Evolutionary conservation across 805 yeast genomes (phyloP), one percentile per base, ranked within the genome.

Genomic region (Hanseniaspora pseudoguilliermondii): DNA sequence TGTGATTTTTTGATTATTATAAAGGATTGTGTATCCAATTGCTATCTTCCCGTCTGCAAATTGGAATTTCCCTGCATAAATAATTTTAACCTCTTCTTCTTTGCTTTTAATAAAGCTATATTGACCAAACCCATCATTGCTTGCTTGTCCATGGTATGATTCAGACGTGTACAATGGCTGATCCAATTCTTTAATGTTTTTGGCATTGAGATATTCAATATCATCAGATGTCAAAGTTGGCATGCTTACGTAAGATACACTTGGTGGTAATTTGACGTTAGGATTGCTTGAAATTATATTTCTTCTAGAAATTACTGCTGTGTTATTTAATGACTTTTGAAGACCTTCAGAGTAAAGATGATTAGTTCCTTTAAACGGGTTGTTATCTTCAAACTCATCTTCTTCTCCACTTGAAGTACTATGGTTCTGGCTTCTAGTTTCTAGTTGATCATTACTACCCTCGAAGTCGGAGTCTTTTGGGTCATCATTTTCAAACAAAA

Each of bases 31-130:
- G 66, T 93, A 91, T 0, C 89, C 87, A 27, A 91, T 81, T 62
- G 83, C 91, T 2, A 89, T 81, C 59, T 86, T 77, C 39, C 81
- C 76, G 62, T 79, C 79, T 11, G 90, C 88, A 62, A 91, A 97
- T 58, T 79, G 83, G 54, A 86, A 84, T 65, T 86, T 89, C 5
- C 88, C 87, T 0, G 97, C 96, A 60, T 87, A 96, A 0, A 76
- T 71, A 39, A 91, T 88, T 51, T 73, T 63, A 41, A 77, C 72
- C n/a, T 39, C 16, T 25, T n/a, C 25, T 6, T 48, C 43, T 13
- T 48, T 35, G 18, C 36, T 39, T 15, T 27, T 10, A 18, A 51
- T 44, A 13, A 43, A 44, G n/a, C 44, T 44, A 15, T 27, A 51
- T 36, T 41, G 44, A 27, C 39, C 38, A 8, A 44, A 11, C 4